These are phyloP conservation scores for Hypoxylon sp. DNA, from an alignment of 2,329 filamentous ascomycete genomes.

Conservation along the genomic window DNA sequence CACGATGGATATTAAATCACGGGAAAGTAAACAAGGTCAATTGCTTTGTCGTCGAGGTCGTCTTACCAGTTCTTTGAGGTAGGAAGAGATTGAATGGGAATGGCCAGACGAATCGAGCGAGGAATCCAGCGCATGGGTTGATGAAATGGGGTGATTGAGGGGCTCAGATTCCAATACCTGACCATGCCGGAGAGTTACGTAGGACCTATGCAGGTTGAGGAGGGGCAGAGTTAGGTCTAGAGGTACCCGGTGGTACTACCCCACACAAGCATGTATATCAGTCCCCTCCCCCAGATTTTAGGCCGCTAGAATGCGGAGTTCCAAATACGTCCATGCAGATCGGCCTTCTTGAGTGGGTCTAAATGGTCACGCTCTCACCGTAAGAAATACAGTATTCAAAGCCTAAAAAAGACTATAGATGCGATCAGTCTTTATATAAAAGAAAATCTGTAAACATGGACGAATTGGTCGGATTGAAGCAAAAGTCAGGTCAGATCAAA, in stretches of 20 bases:
- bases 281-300: conserved; percentile 53
- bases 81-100: conserved; percentile 41
- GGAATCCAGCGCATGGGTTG: conserved; percentile 47
- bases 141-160: conserved; percentile 50
- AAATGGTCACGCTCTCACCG: conserved; percentile 41
- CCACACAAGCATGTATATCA: conserved; percentile 38
- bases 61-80: conserved; percentile 33
- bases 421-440: conserved; percentile 18
- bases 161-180: conserved; percentile 47
- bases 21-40: conserved; percentile 34
- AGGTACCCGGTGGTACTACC: conserved; percentile 40
- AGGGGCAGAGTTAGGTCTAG: conserved; percentile 30
- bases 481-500: neutral
- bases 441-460: neutral
- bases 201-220: conserved; percentile 32
- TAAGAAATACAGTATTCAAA: conserved; percentile 31
- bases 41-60: conserved; percentile 44
- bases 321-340: conserved; percentile 46
- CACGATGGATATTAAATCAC: conserved; percentile 34
- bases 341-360: conserved; percentile 45
- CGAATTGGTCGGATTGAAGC: neutral
- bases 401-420: conserved; percentile 17
- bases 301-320: conserved; percentile 36
- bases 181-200: conserved; percentile 41
- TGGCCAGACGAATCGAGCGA: conserved; percentile 44